phyloP scores from a whole-genome alignment of 495 filamentous ascomycete genomes.

The Penicillium bovifimosum region DNA sequence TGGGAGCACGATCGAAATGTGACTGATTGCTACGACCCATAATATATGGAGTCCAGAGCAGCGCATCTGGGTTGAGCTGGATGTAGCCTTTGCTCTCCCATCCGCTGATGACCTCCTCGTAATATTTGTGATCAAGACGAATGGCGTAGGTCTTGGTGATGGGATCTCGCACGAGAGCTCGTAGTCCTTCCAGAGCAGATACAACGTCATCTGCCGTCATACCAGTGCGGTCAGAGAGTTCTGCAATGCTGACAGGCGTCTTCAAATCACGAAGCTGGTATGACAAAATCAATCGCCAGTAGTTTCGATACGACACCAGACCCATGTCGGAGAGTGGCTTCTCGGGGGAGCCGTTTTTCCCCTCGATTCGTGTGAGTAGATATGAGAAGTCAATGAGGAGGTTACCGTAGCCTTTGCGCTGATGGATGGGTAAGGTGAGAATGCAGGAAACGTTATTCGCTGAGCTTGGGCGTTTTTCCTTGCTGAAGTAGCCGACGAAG shows the following conservation, averaged over 20 bases:
- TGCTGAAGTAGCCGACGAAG: constrained; percentile 98
- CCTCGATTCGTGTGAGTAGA: constrained; percentile 84
- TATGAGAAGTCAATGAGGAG: constrained; percentile 98
- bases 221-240: constrained; percentile 85
- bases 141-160: constrained; percentile 83
- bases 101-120: constrained; percentile 73
- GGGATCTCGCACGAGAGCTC: constrained; percentile 85
- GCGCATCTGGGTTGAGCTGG: constrained; percentile 69
- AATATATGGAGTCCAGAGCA: constrained; percentile 96
- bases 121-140: constrained; percentile 75
- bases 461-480: constrained; percentile 93
- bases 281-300: constrained; percentile 87
- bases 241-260: constrained; percentile 62
- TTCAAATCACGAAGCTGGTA: constrained; percentile 67
- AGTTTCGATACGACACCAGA: constrained; percentile 91
- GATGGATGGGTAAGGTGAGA: constrained; percentile 88
- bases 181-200: constrained; percentile 81
- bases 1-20: constrained; percentile 74
- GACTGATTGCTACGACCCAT: constrained; percentile 85
- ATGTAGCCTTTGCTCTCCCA: constrained; percentile 86
- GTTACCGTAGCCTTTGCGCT: constrained; percentile 94
- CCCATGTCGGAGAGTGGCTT: constrained; percentile 98
- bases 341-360: constrained; percentile 92
- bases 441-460: constrained; percentile 98
- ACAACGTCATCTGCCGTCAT: constrained; percentile 96